A percentile compares a stretch with the other conserved stretches of the same genome.
Conservation (phyloP, 73 alveolate species). For the Blepharisma japonicum region DNA sequence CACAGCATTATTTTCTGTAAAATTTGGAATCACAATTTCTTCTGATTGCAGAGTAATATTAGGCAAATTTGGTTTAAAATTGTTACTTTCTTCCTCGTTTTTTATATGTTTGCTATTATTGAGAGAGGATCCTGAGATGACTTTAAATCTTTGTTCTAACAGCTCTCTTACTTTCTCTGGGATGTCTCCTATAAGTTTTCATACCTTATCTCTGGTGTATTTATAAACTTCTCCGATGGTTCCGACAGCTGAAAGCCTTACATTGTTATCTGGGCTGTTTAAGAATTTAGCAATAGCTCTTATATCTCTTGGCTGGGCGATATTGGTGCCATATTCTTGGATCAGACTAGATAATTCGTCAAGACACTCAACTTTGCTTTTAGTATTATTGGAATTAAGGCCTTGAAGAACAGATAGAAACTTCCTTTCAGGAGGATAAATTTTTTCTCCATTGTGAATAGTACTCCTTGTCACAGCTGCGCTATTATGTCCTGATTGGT, state of each 20-base stretch:
- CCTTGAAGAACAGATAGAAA: constrained; percentile 29
- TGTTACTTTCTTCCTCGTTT: not conserved
- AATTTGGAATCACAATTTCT: not conserved
- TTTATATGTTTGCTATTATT: not conserved
- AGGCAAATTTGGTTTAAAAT: not conserved
- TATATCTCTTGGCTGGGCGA: not conserved
- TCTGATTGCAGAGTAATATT: not conserved
- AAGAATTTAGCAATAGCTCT: constrained; percentile 35
- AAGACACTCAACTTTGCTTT: constrained; percentile 47
- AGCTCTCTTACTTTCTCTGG: constrained; percentile 48
- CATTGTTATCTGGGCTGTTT: constrained; percentile 38
- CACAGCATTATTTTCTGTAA: not conserved
- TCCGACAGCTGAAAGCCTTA: constrained; percentile 42
- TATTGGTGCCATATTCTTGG: not conserved
- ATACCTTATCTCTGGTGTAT: constrained; percentile 36
- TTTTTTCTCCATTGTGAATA: constrained; percentile 27
- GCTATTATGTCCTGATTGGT: constrained; percentile 50
- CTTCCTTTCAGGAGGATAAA: constrained; percentile 33
- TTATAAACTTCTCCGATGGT: constrained; percentile 47
- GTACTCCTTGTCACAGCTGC: constrained; percentile 34
- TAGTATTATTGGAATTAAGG: constrained; percentile 36
- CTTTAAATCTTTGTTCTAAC: constrained; percentile 43
- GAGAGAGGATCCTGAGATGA: not conserved
- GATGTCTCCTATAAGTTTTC: constrained; percentile 47
- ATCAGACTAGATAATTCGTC: constrained; percentile 42